Evolutionary conservation across 345 rosid species (phyloP), one percentile per base, ranked within the genome.

Genomic region (Gossypium sturtianum): DNA sequence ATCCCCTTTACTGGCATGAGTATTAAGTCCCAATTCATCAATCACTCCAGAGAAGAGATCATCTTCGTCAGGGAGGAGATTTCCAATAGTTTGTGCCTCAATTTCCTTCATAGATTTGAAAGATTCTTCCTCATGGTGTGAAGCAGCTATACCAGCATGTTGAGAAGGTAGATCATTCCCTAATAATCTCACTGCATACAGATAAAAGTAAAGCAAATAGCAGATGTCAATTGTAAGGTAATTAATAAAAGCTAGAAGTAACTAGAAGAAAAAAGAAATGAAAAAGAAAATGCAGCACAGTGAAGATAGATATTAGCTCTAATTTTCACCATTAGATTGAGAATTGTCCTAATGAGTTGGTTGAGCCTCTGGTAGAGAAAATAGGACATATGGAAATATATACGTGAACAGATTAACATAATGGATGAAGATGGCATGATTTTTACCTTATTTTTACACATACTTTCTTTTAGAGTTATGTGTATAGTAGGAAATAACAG

Each of bases 21-120:
- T 63, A 75, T 75, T 80, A 67, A 77, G 82, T 66, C 85, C 90
- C 73, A 84, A 76, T 52, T 83, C 90, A 84, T 89, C 92, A 77
- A 80, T 90, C 83, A 95, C 88, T 73, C 92, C 99, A 38, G 91
- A 86, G 77, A 95, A 92, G 67, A 95, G 86, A 73, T 91, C 99
- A 82, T 91, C 99, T 59, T 95, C 98, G 80, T 85, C 88, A 67
- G 99, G 99, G 63, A 95, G 98, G 73, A 95, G 97, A 84, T 91
- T 87, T 66, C 97, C 97, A 66, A 95, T 90, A 64, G 98, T 90
- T 75, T 86, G 91, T 5, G 94, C 97, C 87, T 96, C 98, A 74
- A 90, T 85, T 78, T 96, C 97, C 86, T 91, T 83, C 72, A 87
- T 83, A 66, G 94, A 84, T 82, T 89, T 92, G 81, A 87, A 81